These are phyloP conservation scores for Zasmidium cellare DNA, from an alignment of 2,329 filamentous ascomycete species.

Conservation along the genomic window DNA sequence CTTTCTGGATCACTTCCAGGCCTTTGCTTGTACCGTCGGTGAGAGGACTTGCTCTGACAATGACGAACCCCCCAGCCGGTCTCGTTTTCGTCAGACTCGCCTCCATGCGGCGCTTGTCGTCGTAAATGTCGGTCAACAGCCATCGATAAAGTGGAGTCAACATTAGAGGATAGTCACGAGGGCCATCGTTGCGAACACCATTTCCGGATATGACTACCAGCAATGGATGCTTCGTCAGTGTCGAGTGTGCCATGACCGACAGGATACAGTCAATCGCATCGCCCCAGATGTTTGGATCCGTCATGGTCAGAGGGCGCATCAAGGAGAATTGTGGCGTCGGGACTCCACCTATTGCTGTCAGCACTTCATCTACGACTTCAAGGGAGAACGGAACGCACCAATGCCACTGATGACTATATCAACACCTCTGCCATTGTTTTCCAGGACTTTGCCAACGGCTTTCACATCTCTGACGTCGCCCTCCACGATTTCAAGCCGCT, in stretches of 20 bases:
- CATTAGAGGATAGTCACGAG: slow-evolving; percentile 1
- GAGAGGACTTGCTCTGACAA: not conserved
- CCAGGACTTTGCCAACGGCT: not conserved
- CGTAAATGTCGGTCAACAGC: not conserved
- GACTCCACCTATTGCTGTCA: not conserved
- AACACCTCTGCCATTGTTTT: not conserved
- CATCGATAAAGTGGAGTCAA: slow-evolving; percentile 2
- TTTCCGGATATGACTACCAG: slow-evolving; percentile 1
- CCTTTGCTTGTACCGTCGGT: not conserved
- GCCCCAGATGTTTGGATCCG: not conserved
- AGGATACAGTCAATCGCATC: not conserved
- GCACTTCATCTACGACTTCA: not conserved
- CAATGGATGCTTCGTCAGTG: not conserved
- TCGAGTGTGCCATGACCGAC: not conserved
- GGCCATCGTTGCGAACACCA: not conserved
- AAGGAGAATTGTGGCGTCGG: not conserved
- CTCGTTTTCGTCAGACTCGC: not conserved
- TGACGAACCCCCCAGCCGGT: not conserved
- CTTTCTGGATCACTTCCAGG: not conserved
- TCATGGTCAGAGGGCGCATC: not conserved
- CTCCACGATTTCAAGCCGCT: not conserved
- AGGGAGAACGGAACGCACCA: not conserved
- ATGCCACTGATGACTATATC: not conserved
- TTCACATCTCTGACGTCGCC: not conserved
- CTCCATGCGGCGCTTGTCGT: slow-evolving; percentile 5